These are phyloP conservation scores for Phytopythium cucurbitacearum DNA, from an alignment of 352 stramenopile species.

Conservation along the genomic window DNA sequence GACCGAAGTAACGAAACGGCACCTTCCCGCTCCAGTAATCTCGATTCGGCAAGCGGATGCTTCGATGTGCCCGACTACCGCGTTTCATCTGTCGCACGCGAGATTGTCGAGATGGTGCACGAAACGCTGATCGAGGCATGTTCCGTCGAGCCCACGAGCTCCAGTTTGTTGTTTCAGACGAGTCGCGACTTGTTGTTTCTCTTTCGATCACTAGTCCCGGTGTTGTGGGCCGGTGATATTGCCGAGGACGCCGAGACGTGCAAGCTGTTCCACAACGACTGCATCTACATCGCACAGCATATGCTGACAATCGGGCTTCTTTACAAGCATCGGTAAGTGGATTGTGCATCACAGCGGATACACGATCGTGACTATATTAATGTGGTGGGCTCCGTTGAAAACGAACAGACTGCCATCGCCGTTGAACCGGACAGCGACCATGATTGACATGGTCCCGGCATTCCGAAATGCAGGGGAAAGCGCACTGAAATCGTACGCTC, in stretches of 20 bases:
- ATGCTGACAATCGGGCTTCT: conserved; percentile 69
- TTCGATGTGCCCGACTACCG: conserved; percentile 69
- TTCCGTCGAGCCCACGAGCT: conserved; percentile 28
- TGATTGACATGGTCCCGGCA: conserved; percentile 76
- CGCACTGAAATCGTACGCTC: conserved; percentile 41
- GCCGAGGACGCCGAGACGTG: conserved; percentile 51
- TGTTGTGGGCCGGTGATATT: conserved; percentile 64
- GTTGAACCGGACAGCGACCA: conserved; percentile 58
- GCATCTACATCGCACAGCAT: conserved; percentile 75
- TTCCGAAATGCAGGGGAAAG: conserved; percentile 59
- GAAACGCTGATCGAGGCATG: conserved; percentile 64
- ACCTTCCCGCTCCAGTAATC: no score
- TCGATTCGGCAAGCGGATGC: conserved; percentile 38
- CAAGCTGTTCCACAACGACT: conserved; percentile 87
- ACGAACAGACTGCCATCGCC: conserved; percentile 37
- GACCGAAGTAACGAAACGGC: conserved; percentile 3
- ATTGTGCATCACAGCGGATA: neutral
- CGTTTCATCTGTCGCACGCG: conserved; percentile 45
- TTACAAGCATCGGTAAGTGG: conserved; percentile 66
- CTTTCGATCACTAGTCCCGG: conserved; percentile 63
- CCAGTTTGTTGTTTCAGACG: conserved; percentile 73
- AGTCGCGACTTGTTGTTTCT: conserved; percentile 72
- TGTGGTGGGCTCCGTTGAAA: neutral
- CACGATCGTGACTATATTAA: neutral
- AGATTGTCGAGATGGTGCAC: conserved; percentile 61